Evolutionary conservation across 176 grass and related monocot species (phyloP).

Genomic region (Cymbopogon citratus): DNA sequence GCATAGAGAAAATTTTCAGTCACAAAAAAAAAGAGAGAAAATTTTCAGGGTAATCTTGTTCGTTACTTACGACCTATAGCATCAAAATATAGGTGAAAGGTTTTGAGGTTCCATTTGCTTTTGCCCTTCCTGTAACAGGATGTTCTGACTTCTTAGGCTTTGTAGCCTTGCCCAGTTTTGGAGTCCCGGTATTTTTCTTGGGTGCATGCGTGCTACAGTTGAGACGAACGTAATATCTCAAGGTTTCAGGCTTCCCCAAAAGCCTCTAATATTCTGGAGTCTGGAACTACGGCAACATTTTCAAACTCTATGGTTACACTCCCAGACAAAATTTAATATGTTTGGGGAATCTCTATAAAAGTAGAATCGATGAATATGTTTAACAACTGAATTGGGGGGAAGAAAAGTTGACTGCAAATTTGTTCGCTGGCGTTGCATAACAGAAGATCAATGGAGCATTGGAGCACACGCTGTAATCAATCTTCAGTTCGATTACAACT

Average conservation of each 20-base stretch:
- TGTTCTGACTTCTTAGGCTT: neutral
- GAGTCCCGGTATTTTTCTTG: no score
- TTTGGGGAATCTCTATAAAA: no score
- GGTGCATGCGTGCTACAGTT: no score
- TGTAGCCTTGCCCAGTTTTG: neutral
- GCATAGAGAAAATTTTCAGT: neutral
- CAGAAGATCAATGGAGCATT: neutral
- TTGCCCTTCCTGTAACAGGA: neutral
- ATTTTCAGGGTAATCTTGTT: neutral
- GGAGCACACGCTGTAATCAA: neutral
- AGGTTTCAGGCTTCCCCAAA: no score
- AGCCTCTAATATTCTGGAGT: no score
- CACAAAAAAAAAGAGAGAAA: no score
- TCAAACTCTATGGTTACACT: neutral
- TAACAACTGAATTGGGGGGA: no score
- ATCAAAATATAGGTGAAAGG: neutral
- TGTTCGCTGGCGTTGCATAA: no score
- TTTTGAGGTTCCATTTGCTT: neutral
- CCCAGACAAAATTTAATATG: neutral
- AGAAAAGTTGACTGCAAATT: no score
- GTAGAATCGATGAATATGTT: no score
- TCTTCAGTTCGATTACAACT: neutral
- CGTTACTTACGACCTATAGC: neutral
- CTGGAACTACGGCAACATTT: no score
- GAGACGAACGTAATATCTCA: no score